Percentiles rank a stretch among this genome's conserved stretches.
These are phyloP conservation scores for Agastache rugosa DNA, from an alignment of 257 asterid genomes.

Conservation along the genomic window DNA sequence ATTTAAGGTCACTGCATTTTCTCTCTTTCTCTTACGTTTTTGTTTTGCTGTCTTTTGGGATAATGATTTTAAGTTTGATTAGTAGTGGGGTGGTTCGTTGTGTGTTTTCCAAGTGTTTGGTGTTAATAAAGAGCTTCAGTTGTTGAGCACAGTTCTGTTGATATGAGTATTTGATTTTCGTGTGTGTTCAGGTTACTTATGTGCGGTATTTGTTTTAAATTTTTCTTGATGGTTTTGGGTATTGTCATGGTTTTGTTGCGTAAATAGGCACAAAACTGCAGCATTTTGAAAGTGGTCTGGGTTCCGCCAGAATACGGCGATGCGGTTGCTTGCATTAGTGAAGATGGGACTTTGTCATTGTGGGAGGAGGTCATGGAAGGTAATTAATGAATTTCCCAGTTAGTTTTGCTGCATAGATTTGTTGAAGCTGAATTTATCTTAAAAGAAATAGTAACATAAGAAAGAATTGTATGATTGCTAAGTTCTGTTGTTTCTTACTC, in stretches of 20 bases:
- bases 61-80: background rate
- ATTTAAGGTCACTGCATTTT: slow-evolving; percentile 52
- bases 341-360: slow-evolving; percentile 70
- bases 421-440: slow-evolving; percentile 7
- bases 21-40: slow-evolving; percentile 10
- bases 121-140: too few relatives aligned
- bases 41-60: background rate
- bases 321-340: slow-evolving; percentile 76
- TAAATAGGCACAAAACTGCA: slow-evolving; percentile 59
- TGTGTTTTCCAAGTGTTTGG: background rate
- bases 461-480: slow-evolving; percentile 15
- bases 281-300: slow-evolving; percentile 78
- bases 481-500: slow-evolving; percentile 13
- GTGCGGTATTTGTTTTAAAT: background rate
- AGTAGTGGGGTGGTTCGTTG: background rate
- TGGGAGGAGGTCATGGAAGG: slow-evolving; percentile 88
- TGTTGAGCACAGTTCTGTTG: background rate
- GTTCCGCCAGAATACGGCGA: slow-evolving; percentile 88
- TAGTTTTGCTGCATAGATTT: background rate
- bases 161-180: slow-evolving; percentile 11
- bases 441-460: background rate
- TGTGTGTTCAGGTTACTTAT: slow-evolving; percentile 14
- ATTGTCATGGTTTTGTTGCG: slow-evolving; percentile 28
- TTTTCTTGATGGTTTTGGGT: slow-evolving; percentile 55
- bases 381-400: slow-evolving; percentile 31